Conservation (phyloP, 306 rosid species). For the Pyrus bretschneideri region DNA sequence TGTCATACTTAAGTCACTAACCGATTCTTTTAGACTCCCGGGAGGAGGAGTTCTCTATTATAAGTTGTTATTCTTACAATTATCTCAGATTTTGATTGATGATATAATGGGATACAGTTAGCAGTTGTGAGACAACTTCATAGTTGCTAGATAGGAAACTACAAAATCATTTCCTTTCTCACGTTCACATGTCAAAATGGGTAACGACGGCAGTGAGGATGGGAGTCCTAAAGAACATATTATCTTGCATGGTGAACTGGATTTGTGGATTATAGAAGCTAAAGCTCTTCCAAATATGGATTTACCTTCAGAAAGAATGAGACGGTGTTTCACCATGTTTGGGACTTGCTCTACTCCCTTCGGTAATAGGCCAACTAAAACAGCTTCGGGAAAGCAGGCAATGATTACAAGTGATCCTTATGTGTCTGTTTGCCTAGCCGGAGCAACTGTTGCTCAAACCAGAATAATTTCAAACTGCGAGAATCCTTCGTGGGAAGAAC, state of each 20-base stretch:
- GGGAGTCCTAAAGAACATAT: constrained; percentile 14
- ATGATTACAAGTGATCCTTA: constrained; percentile 73
- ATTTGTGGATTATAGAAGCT: constrained; percentile 59
- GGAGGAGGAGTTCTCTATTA: not conserved
- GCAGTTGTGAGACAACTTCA: not conserved
- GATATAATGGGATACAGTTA: not conserved
- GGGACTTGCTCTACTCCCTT: constrained; percentile 39
- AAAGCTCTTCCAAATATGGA: constrained; percentile 74
- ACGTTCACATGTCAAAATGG: constrained; percentile 25
- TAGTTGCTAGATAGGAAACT: not conserved
- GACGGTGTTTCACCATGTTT: constrained; percentile 50
- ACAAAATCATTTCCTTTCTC: not conserved
- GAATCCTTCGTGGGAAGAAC: constrained; percentile 66
- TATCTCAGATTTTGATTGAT: not conserved
- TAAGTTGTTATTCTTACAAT: not conserved
- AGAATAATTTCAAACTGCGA: constrained; percentile 52
- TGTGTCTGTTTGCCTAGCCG: constrained; percentile 54
- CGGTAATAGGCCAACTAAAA: constrained; percentile 21
- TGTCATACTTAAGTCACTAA: not conserved
- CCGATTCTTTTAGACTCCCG: not conserved
- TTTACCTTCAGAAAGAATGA: constrained; percentile 43
- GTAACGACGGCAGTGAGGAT: not conserved
- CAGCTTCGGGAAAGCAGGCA: constrained; percentile 31
- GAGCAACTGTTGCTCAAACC: constrained; percentile 65
- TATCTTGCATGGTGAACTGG: constrained; percentile 61